Evolutionary conservation across 2,329 filamentous ascomycete genomes (phyloP), one percentile per base, ranked within the genome.

Genomic region (Botrytis squamosa): DNA sequence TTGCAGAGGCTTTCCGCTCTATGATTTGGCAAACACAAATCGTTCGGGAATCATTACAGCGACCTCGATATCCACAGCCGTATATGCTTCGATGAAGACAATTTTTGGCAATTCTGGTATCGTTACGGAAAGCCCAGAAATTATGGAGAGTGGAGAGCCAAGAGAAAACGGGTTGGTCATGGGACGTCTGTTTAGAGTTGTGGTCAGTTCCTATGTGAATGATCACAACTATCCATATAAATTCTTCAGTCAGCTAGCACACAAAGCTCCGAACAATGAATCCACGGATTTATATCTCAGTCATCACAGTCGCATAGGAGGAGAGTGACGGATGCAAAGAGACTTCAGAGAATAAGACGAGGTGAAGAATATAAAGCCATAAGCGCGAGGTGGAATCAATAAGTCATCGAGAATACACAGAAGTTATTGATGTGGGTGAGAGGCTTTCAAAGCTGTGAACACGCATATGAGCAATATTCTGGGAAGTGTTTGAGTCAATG

Each of bases 31-130:
- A 44, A 44, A 44, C 16, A 44, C 42, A 44, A 44, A 44, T 64
- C 9, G 2, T 77, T 76, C 63, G 63, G 40, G 69, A 33, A 36
- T 76, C 10, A 7, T 76, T 7, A 46, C 73, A 52, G 73, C 73
- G 33, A 49, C 20, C 1, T 22, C 25, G 6, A 18, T 62, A 4
- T 4, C 16, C 4, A 25, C 14, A 16, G 18, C 6, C 38, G 40
- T 6, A 18, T 2, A 22, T 22, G 4, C 18, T 60, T 60, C 0
- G 10, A 7, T 38, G 12, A 25, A 14, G n/a, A n/a, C n/a, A n/a
- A n/a, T n/a, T n/a, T n/a, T n/a, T n/a, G n/a, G n/a, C n/a, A n/a
- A n/a, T n/a, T n/a, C n/a, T n/a, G n/a, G n/a, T n/a, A n/a, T n/a
- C n/a, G n/a, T n/a, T n/a, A n/a, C n/a, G n/a, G 20, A 29, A 36